phyloP scores from a whole-genome alignment of 139 green algal genomes.

The Tetraselmis striata region DNA sequence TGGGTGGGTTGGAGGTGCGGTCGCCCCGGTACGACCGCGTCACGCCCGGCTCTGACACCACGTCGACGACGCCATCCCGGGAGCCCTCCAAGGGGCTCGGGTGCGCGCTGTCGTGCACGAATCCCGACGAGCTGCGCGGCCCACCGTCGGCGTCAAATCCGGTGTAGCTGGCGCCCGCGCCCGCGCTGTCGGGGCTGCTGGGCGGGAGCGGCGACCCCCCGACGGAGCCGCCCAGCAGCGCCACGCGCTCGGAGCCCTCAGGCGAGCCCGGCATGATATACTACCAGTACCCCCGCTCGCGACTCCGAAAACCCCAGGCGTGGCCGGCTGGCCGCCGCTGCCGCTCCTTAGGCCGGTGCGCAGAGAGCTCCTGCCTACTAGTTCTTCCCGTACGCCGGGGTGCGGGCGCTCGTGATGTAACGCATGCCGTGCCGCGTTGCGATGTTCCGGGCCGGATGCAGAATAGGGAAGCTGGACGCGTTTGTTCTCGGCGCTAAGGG shows the following conservation, averaged over 20 bases:
- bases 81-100: neutral
- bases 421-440: too few species aligned
- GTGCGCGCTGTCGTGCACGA: neutral
- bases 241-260: neutral
- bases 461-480: too few species aligned
- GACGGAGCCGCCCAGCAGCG: neutral
- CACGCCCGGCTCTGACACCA: neutral
- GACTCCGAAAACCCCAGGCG: too few species aligned
- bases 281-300: too few species aligned
- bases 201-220: too few species aligned
- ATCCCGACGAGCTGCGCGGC: neutral
- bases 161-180: neutral
- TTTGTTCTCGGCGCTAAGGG: too few species aligned
- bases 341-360: too few species aligned
- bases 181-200: neutral
- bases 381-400: too few species aligned
- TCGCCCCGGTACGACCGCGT: neutral
- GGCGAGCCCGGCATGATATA: neutral
- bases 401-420: too few species aligned
- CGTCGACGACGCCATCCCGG: neutral
- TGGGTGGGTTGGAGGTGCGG: neutral
- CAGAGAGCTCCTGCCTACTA: too few species aligned
- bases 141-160: neutral
- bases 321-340: too few species aligned
- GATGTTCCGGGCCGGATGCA: too few species aligned